phyloP scores from a whole-genome alignment of 140 eudicot genomes.

The Anethum foeniculum region DNA sequence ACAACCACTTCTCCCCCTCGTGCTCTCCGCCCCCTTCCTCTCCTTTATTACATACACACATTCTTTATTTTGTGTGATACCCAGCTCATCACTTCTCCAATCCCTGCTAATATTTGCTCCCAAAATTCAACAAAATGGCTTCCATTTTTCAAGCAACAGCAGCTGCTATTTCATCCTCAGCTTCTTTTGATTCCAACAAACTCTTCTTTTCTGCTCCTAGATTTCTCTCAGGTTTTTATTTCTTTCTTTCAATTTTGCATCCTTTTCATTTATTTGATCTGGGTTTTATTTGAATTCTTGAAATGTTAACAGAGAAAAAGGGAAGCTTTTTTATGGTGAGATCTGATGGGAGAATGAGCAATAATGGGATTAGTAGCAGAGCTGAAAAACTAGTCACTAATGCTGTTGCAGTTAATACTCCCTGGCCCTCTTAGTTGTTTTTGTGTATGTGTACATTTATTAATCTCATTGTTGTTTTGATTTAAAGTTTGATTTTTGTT shows the following conservation, averaged over 20 bases:
- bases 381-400: conserved; percentile 17
- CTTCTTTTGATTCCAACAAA: conserved; percentile 26
- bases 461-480: neutral
- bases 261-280: neutral
- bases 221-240: conserved; percentile 27
- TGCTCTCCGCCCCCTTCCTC: conserved; percentile 13
- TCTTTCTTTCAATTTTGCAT: neutral
- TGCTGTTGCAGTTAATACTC: conserved; percentile 41
- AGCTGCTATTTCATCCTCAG: conserved; percentile 40
- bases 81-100: neutral
- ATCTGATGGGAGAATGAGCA: conserved; percentile 21
- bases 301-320: conserved; percentile 27
- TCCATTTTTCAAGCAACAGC: conserved; percentile 31
- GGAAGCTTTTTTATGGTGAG: conserved; percentile 18
- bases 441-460: neutral
- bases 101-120: neutral
- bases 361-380: conserved; percentile 15
- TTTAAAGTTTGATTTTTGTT: conserved; percentile 6
- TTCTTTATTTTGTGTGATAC: neutral
- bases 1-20: conserved; percentile 8
- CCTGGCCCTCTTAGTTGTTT: neutral
- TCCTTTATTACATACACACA: neutral
- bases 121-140: conserved; percentile 26
- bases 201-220: conserved; percentile 19
- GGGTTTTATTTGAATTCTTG: neutral